Evolutionary conservation across 2,329 filamentous ascomycete species (phyloP).

Genomic region (Penicillium polonicum): DNA sequence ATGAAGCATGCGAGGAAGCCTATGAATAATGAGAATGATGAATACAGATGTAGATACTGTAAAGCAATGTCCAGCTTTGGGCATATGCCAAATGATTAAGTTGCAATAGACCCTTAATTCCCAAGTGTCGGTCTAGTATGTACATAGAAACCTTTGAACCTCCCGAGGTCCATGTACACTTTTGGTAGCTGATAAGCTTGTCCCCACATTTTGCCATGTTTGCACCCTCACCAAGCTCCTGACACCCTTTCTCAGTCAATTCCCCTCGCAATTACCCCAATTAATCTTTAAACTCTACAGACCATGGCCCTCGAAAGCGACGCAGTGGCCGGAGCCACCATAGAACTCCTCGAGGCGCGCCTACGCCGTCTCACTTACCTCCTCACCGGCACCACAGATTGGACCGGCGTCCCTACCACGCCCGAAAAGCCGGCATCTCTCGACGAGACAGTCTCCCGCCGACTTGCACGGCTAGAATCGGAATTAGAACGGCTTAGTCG

Average conservation of each 20-base stretch:
- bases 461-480: constrained; percentile 40
- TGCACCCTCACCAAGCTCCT: constrained; percentile 19
- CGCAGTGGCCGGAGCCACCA: constrained; percentile 39
- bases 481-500: constrained; percentile 40
- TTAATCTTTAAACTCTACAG: not conserved
- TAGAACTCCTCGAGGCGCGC: constrained; percentile 46
- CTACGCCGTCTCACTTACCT: constrained; percentile 47
- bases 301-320: constrained; percentile 38
- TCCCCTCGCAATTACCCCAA: not conserved
- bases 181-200: constrained; percentile 7
- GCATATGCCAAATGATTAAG: too few species aligned
- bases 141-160: not conserved
- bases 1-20: not conserved
- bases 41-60: constrained; percentile 3
- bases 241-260: not conserved
- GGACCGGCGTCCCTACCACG: constrained; percentile 40
- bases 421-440: constrained; percentile 35
- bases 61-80: not conserved
- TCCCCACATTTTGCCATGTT: constrained; percentile 26
- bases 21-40: constrained; percentile 23
- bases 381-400: constrained; percentile 42
- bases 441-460: constrained; percentile 42
- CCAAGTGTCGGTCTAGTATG: not conserved
- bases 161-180: not conserved
- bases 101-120: not conserved